Evolutionary conservation across 1,284 basidiomycete species (phyloP).

Genomic region (Ceratobasidium sp.): DNA sequence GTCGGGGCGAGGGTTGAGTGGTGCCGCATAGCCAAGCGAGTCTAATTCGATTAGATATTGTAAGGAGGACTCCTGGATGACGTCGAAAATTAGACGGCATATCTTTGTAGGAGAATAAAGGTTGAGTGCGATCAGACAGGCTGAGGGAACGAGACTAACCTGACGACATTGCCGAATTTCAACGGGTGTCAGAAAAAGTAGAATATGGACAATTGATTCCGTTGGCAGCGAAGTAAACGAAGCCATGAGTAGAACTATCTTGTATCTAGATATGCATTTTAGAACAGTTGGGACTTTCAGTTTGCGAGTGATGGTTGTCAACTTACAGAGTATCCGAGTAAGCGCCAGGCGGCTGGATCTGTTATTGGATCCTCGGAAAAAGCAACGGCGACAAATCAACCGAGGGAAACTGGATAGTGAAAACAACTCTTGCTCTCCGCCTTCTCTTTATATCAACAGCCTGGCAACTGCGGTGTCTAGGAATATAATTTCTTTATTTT

Average conservation of each 20-base stretch:
- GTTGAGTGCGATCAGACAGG: neutral
- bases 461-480: too few species aligned
- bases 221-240: neutral
- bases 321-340: constrained; percentile 2
- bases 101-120: neutral
- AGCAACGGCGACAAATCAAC: too few species aligned
- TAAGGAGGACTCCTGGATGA: neutral
- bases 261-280: too few species aligned
- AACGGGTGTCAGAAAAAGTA: neutral
- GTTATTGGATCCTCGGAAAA: too few species aligned
- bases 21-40: constrained; percentile 3
- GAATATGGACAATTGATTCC: constrained; percentile 11
- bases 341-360: constrained; percentile 3
- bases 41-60: constrained; percentile 26
- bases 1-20: constrained; percentile 1
- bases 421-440: too few species aligned
- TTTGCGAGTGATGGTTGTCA: neutral
- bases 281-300: neutral
- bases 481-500: too few species aligned
- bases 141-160: neutral
- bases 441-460: too few species aligned
- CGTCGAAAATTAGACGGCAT: neutral
- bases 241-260: neutral
- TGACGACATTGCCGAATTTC: constrained; percentile 23
- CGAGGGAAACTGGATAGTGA: too few species aligned